These are phyloP conservation scores for Solanum clarkiae DNA, from an alignment of 257 asterid species.

Conservation along the genomic window DNA sequence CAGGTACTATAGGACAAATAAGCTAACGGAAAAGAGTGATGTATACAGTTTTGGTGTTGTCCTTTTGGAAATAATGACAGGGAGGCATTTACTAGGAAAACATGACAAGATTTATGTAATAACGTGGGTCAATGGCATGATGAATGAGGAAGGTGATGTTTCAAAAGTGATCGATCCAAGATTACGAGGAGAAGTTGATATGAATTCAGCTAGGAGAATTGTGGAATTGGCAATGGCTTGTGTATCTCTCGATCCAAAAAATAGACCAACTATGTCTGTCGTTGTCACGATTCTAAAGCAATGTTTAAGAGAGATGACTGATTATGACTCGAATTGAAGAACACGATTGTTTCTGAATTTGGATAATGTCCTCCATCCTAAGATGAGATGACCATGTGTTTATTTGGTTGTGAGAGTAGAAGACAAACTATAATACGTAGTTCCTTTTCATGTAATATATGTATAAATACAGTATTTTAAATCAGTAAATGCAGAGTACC, in stretches of 20 bases:
- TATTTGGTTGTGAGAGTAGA: background rate
- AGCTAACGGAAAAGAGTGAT: conserved; percentile 20
- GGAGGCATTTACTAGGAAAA: background rate
- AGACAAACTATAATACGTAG: background rate
- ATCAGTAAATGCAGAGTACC: too few species aligned
- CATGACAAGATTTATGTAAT: conserved; percentile 5
- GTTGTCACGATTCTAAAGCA: conserved; percentile 17
- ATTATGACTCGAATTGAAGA: background rate
- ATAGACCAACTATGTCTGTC: conserved; percentile 23
- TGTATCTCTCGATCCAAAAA: conserved; percentile 6
- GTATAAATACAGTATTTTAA: background rate
- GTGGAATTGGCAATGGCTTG: conserved; percentile 28
- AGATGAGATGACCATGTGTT: background rate
- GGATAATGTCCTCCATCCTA: background rate
- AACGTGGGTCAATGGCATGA: conserved; percentile 8
- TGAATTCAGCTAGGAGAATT: conserved; percentile 10
- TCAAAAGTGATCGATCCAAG: conserved; percentile 13
- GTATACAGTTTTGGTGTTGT: conserved; percentile 26
- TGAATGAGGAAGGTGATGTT: conserved; percentile 11
- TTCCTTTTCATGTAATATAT: background rate
- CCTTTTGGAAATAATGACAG: conserved; percentile 2
- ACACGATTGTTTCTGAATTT: background rate
- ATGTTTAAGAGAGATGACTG: conserved; percentile 1
- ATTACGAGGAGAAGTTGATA: conserved; percentile 2
- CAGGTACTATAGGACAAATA: background rate